Evolutionary conservation across 1,284 basidiomycete genomes (phyloP), one percentile per base, ranked within the genome.

Genomic region (Sanghuangporus baumii): DNA sequence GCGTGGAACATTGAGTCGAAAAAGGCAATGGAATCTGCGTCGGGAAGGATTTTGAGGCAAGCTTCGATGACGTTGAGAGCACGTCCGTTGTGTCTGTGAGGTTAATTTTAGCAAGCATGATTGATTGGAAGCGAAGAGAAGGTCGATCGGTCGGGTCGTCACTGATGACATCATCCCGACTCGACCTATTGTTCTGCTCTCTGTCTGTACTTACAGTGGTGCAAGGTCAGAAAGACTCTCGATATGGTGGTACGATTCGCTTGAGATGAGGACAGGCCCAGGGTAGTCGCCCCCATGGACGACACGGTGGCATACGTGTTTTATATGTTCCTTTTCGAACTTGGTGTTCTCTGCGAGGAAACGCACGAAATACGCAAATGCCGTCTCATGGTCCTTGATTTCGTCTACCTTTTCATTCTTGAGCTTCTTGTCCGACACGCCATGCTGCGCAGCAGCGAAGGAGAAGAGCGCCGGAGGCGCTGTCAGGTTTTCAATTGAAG

Each of bases 1-100:
- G 80, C 80, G 71, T 96, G 94, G 75, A 95, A 95, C 5, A 90
- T 80, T 0, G 92, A 93, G 73, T 95, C 93, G 71, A 95, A 96
- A 69, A 84, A 89, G 0, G 87, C 87, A 61, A 89, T 81, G 0
- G 86, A 87, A 43, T 75, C 77, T 3, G 87, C 78, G 16, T 83
- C 71, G 0, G 90, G 89, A 5, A 95, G 78, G 0, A 78, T 77
- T 6, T 82, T 73, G 14, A 91, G 78, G 69, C 86, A 89, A 1
- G 83, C 78, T 67, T 81, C 73, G 68, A 88, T 85, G 46, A 88
- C 82, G 0, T 81, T 80, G 3, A 88, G 76, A 0, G 86, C 83
- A 4, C 82, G 76, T 37, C 81, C 82, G 68, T 88, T 88, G 68
- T 88, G 86, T 47, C 85, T 88, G 63, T 2, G 50, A 12, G 56